These are phyloP conservation scores for Skeletonema grethae DNA, from an alignment of 108 stramenopile species.

Conservation along the genomic window DNA sequence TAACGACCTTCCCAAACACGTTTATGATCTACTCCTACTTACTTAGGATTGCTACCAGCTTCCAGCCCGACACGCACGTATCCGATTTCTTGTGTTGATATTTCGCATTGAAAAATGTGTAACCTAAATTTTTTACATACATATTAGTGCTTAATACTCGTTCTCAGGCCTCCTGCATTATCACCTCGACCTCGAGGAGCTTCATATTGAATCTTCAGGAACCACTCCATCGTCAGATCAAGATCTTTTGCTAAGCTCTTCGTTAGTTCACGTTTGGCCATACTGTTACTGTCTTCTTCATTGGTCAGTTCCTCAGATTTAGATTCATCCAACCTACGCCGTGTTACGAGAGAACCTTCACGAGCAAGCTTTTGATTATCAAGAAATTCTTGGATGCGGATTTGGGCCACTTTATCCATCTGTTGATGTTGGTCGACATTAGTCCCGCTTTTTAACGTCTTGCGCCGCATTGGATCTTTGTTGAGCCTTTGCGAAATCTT, in stretches of 20 bases:
- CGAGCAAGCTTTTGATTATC: neutral
- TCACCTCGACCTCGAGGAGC: neutral
- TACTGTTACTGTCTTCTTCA: neutral
- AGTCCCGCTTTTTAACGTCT: neutral
- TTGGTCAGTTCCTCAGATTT: neutral
- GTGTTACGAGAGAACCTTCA: neutral
- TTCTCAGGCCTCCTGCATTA: neutral
- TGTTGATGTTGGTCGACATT: neutral
- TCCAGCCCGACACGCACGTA: no score
- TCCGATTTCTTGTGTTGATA: no score
- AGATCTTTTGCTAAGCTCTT: neutral
- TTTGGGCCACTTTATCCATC: neutral
- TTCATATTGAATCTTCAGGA: neutral
- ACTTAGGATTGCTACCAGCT: no score
- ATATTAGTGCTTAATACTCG: no score
- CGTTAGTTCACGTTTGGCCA: neutral
- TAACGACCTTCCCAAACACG: no score
- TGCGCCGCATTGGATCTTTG: neutral
- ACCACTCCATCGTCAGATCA: neutral
- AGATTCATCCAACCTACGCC: neutral
- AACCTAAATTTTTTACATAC: no score
- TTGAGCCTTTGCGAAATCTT: neutral
- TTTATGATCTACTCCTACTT: no score
- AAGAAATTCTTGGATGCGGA: neutral
- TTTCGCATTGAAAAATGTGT: no score